phyloP scores from a whole-genome alignment of 306 rosid genomes.

The Begonia masoniana region DNA sequence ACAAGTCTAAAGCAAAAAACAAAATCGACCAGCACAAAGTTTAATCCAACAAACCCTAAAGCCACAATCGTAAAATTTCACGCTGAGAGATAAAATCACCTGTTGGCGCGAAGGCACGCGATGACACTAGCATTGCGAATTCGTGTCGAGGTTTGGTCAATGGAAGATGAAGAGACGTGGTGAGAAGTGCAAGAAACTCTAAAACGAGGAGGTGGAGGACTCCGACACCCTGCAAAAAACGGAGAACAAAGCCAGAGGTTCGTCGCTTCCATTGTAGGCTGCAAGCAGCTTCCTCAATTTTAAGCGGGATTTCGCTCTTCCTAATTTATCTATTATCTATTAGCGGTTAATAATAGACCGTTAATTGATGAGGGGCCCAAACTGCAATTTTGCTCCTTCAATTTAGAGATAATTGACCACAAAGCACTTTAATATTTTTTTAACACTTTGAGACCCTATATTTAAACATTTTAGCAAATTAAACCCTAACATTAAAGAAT shows the following conservation, averaged over 20 bases:
- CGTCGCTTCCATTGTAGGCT: slow-evolving; percentile 6
- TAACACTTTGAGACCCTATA: no score
- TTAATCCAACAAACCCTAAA: background rate
- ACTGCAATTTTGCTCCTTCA: no score
- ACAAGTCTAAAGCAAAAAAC: background rate
- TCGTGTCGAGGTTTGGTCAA: slow-evolving; percentile 31
- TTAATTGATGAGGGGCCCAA: no score
- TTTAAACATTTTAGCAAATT: no score
- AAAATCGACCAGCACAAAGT: background rate
- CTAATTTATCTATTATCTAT: background rate
- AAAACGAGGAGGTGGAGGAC: slow-evolving; percentile 8
- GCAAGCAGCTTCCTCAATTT: background rate
- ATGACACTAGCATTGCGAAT: slow-evolving; percentile 59
- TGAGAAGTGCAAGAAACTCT: slow-evolving; percentile 23
- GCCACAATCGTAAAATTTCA: background rate
- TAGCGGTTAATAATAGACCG: no score
- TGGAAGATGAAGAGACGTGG: slow-evolving; percentile 25
- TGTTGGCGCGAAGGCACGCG: slow-evolving; percentile 86
- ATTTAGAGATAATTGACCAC: no score
- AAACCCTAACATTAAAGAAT: no score
- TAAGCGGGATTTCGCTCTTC: background rate
- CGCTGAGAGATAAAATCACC: slow-evolving; percentile 21
- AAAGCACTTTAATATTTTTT: no score
- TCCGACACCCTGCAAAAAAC: slow-evolving; percentile 5
- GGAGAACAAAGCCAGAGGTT: slow-evolving; percentile 14